These are phyloP conservation scores for Nidula niveotomentosa DNA, from an alignment of 1,284 basidiomycete species.

Conservation along the genomic window DNA sequence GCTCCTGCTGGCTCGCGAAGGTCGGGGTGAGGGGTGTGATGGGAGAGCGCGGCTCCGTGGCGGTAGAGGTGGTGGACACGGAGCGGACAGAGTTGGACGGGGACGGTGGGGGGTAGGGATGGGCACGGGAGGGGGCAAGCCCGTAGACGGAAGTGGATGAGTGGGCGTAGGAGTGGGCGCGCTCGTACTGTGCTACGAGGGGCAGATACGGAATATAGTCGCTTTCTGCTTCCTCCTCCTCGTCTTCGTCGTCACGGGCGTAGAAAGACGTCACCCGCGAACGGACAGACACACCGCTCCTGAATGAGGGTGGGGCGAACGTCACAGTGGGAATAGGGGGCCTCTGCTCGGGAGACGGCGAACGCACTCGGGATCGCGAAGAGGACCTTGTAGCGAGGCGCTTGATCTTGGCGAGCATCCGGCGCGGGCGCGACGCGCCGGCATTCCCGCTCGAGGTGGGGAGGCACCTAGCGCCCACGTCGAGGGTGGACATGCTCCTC, in stretches of 20 bases:
- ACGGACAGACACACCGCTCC: not conserved
- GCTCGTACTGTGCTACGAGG: slow-evolving; percentile 9
- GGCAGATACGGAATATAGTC: slow-evolving; percentile 11
- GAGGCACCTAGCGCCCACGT: too few relatives aligned
- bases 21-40: not conserved
- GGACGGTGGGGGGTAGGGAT: not conserved
- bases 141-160: not conserved
- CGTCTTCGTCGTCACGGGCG: not conserved
- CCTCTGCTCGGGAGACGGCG: not conserved
- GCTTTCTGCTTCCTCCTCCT: too few relatives aligned
- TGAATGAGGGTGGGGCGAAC: not conserved
- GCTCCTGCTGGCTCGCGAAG: not conserved
- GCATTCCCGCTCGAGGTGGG: not conserved
- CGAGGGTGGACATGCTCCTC: not conserved
- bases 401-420: not conserved
- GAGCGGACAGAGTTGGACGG: not conserved
- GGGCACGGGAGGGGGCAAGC: not conserved
- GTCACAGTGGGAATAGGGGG: not conserved
- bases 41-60: not conserved
- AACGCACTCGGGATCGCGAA: not conserved
- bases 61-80: not conserved
- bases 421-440: not conserved
- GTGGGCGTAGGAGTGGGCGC: not conserved
- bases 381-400: not conserved
- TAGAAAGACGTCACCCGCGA: not conserved